A percentile compares a stretch with the other conserved stretches of the same genome.
These are phyloP conservation scores for Pseudogymnoascus sp. DNA, from an alignment of 2,329 filamentous ascomycete species.

Conservation along the genomic window DNA sequence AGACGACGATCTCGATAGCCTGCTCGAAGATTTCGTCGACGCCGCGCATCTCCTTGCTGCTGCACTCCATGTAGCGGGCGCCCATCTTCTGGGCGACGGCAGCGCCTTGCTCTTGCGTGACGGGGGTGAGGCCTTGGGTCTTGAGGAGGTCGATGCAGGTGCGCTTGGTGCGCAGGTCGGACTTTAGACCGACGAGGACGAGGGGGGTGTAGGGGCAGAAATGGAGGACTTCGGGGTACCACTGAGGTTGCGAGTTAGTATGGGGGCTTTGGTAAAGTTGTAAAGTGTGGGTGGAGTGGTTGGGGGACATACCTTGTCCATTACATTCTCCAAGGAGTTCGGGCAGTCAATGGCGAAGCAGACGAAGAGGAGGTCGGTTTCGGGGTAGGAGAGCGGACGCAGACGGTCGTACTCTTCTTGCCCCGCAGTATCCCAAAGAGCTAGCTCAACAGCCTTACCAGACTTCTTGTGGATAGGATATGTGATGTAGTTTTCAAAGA, in stretches of 20 bases:
- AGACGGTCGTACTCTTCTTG: slow-evolving; percentile 98
- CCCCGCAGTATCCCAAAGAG: slow-evolving; percentile 95
- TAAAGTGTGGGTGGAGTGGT: slow-evolving; percentile 5
- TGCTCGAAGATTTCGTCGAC: slow-evolving; percentile 94
- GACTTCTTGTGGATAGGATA: slow-evolving; percentile 81
- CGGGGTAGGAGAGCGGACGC: slow-evolving; percentile 90
- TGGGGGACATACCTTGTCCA: slow-evolving; percentile 71
- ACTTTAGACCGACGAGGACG: slow-evolving; percentile 92
- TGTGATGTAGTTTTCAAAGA: slow-evolving; percentile 99
- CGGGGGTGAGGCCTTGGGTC: slow-evolving; percentile 91
- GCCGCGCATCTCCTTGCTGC: slow-evolving; percentile 91
- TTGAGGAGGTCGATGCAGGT: slow-evolving; percentile 98
- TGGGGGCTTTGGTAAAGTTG: slow-evolving; percentile 1
- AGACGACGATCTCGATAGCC: slow-evolving; percentile 83
- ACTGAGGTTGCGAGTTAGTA: slow-evolving; percentile 47
- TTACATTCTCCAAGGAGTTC: slow-evolving; percentile 94
- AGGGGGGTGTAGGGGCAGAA: slow-evolving; percentile 97
- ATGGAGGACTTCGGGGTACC: slow-evolving; percentile 98
- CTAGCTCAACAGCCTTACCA: slow-evolving; percentile 92
- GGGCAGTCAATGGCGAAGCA: slow-evolving; percentile 99
- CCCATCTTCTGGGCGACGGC: slow-evolving; percentile 88
- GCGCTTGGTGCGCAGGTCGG: slow-evolving; percentile 88
- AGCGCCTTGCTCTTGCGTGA: slow-evolving; percentile 83
- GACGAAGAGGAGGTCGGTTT: slow-evolving; percentile 95
- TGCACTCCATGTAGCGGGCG: slow-evolving; percentile 95